Evolutionary conservation across 345 rosid species (phyloP).

Genomic region (Hirschfeldia incana): DNA sequence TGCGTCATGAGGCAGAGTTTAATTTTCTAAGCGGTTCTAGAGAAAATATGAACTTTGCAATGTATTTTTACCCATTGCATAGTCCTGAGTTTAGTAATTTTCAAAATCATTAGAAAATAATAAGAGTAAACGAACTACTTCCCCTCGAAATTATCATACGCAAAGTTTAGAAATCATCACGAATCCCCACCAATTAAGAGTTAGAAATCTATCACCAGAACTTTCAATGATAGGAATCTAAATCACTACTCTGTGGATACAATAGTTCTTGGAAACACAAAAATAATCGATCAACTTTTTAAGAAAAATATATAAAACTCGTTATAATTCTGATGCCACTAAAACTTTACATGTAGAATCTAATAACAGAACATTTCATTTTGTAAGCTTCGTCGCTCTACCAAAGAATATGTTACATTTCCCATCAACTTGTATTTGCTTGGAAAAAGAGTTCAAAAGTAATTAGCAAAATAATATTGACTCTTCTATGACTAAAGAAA

Average conservation of each 20-base stretch:
- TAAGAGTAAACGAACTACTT: neutral
- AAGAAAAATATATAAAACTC: neutral
- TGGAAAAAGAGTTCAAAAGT: neutral
- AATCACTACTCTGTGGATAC: neutral
- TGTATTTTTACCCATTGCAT: neutral
- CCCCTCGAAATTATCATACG: neutral
- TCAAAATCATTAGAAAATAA: neutral
- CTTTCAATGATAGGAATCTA: neutral
- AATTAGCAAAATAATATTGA: neutral
- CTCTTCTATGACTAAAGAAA: neutral
- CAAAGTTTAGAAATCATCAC: neutral
- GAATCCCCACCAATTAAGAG: neutral
- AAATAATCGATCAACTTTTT: neutral
- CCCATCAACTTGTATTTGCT: neutral
- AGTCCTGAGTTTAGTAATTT: neutral
- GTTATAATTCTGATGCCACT: neutral
- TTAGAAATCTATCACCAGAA: neutral
- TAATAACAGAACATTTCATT: neutral
- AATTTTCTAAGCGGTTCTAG: neutral
- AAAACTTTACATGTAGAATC: neutral
- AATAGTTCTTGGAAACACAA: neutral
- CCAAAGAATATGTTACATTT: too few species aligned
- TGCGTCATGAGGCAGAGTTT: neutral
- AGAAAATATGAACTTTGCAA: neutral
- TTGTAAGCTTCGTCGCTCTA: neutral